Evolutionary conservation across 2,329 filamentous ascomycete genomes (phyloP).

Genomic region (Pseudocercospora pini-densiflorae): DNA sequence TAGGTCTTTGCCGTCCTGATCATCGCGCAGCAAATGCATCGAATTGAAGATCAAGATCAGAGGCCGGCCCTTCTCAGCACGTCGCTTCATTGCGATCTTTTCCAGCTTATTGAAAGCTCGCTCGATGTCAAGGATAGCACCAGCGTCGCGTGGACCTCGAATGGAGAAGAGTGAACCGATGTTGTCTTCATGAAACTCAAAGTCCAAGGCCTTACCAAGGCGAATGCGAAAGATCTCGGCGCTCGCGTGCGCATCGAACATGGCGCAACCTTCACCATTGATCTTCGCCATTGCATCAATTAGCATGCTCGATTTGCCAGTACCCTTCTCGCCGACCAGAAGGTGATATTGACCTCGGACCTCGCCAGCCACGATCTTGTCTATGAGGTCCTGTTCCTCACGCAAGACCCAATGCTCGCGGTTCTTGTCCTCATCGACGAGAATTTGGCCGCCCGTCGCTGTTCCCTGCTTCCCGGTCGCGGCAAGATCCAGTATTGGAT

Average conservation of each 20-base stretch:
- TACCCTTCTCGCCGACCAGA: slow-evolving; percentile 92
- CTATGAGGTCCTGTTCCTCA: slow-evolving; percentile 79
- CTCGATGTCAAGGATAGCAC: slow-evolving; percentile 91
- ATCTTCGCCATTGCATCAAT: slow-evolving; percentile 94
- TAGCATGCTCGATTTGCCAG: slow-evolving; percentile 95
- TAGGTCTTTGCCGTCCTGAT: slow-evolving; percentile 90
- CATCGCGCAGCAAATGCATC: slow-evolving; percentile 86
- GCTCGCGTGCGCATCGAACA: slow-evolving; percentile 96
- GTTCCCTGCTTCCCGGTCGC: slow-evolving; percentile 49
- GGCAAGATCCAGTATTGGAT: slow-evolving; percentile 69
- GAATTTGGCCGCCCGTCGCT: slow-evolving; percentile 29
- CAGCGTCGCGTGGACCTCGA: slow-evolving; percentile 86
- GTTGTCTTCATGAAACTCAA: slow-evolving; percentile 97
- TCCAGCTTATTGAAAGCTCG: slow-evolving; percentile 97
- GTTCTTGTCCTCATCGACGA: slow-evolving; percentile 48
- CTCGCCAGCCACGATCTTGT: slow-evolving; percentile 78
- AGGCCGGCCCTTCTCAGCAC: slow-evolving; percentile 66
- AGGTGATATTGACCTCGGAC: slow-evolving; percentile 85
- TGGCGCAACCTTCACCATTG: slow-evolving; percentile 84
- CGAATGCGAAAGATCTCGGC: slow-evolving; percentile 87
- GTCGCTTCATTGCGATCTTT: slow-evolving; percentile 81
- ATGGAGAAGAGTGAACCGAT: slow-evolving; percentile 97
- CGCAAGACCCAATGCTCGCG: slow-evolving; percentile 81
- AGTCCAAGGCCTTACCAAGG: slow-evolving; percentile 91
- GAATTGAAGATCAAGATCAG: slow-evolving; percentile 95